These are phyloP conservation scores for Petrea volubilis DNA, from an alignment of 257 asterid genomes.

Conservation along the genomic window DNA sequence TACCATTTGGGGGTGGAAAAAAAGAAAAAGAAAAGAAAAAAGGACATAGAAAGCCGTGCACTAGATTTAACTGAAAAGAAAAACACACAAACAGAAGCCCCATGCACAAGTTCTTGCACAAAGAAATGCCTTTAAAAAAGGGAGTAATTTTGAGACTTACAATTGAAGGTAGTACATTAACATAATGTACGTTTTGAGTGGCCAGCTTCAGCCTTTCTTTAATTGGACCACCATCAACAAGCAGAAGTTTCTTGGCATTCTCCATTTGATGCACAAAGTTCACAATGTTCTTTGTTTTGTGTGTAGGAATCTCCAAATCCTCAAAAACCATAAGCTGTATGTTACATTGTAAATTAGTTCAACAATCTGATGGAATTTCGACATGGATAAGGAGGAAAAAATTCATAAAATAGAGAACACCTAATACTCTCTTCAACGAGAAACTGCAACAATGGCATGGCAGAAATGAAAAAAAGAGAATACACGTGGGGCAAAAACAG, in stretches of 20 bases:
- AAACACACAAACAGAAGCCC: not conserved
- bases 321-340: slow-evolving; percentile 85
- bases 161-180: slow-evolving; percentile 80
- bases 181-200: slow-evolving; percentile 85
- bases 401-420: not conserved
- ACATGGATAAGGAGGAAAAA: slow-evolving; percentile 1
- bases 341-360: slow-evolving; percentile 21
- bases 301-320: slow-evolving; percentile 78
- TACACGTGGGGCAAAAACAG: not conserved
- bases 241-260: slow-evolving; percentile 68
- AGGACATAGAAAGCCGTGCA: not conserved
- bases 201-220: slow-evolving; percentile 78
- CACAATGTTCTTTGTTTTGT: slow-evolving; percentile 85
- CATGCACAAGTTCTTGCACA: not conserved
- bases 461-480: not conserved
- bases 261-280: slow-evolving; percentile 68
- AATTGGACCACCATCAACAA: slow-evolving; percentile 85
- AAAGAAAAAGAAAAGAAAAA: not conserved
- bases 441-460: not conserved
- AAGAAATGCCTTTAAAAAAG: not conserved
- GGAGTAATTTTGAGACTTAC: slow-evolving; percentile 50
- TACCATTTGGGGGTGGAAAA: not conserved
- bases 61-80: not conserved
- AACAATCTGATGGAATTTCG: slow-evolving; percentile 15
- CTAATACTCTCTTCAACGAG: not conserved